These are phyloP conservation scores for Nigrospora sphaerica DNA, from an alignment of 2,329 filamentous ascomycete genomes.

Conservation along the genomic window DNA sequence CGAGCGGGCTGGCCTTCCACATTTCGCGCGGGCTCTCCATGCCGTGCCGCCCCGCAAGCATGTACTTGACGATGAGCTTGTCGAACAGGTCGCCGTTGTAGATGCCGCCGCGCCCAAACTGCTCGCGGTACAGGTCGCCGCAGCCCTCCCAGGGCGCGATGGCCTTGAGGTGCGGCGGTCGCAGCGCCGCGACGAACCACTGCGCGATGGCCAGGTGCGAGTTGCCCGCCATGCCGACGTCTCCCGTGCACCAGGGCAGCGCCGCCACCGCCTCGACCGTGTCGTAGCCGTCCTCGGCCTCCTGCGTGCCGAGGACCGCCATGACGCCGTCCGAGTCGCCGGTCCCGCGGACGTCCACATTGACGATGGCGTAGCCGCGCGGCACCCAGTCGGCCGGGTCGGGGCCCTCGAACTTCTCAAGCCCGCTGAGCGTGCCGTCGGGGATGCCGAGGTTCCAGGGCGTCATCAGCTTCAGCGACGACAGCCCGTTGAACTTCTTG, in stretches of 20 bases:
- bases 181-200: constrained; percentile 13
- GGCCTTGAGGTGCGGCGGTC: constrained; percentile 8
- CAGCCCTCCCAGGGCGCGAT: constrained; percentile 12
- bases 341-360: constrained; percentile 13
- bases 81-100: constrained; percentile 11
- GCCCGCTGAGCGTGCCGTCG: constrained; percentile 5
- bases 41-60: constrained; percentile 3
- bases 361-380: constrained; percentile 16
- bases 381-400: constrained; percentile 16
- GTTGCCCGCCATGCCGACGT: constrained; percentile 15
- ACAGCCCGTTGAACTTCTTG: constrained; percentile 13
- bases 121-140: constrained; percentile 15
- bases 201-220: constrained; percentile 15
- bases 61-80: constrained; percentile 4
- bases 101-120: constrained; percentile 12
- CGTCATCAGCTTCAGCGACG: constrained; percentile 8
- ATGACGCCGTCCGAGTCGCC: constrained; percentile 13
- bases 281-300: constrained; percentile 18
- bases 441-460: constrained; percentile 9
- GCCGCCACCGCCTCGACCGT: constrained; percentile 13
- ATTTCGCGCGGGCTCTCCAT: constrained; percentile 8
- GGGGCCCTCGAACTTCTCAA: constrained; percentile 12
- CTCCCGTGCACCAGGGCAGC: constrained; percentile 15
- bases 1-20: constrained; percentile 5
- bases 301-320: constrained; percentile 10